Base-by-base conservation (phyloP, 2,329 filamentous ascomycete genomes). In the Phialophora chinensis region DNA sequence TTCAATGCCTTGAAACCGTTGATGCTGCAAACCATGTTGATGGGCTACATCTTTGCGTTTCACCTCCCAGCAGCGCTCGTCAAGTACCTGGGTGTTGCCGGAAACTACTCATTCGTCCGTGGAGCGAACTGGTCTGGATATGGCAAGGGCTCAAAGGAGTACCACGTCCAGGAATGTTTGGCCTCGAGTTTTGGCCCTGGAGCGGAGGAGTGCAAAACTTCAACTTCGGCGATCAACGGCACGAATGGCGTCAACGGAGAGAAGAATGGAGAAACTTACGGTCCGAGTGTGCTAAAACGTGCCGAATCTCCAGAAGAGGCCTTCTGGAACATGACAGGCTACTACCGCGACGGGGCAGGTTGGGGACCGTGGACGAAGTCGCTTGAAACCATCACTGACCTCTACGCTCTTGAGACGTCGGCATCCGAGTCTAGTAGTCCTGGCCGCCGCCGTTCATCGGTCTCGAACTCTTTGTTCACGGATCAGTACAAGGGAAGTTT, bases 31-130 rank as follows among this genome's bases (percentile, higher is more conserved):
- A 66, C 83, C 25, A 60, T 73, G 8, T 77, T 80, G 61, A 86
- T 84, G 1, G 82, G 82, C 65, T 88, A 88, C 70, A 79, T 87
- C 58, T 86, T 86, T 69, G 79, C 79, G 14, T 83, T 87, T 75
- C 79, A 83, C 50, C 75, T 87, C 2, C 85, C 84, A 2, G 73
- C 75, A 38, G 75, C 78, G 3, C 71, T 85, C 14, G 79, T 82
- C 57, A 76, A 73, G 55, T 80, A 77, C 69, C 74, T 82, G 58
- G 80, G 79, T n/a, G 77, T 73, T 0, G 80, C 84, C n/a, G 82
- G 84, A 7, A 83, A 86, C 67, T 79, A 76, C 65, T 81, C 80
- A 61, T 81, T 85, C 60, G 68, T 86, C 38, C 78, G 78, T 55
- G 55, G 75, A n/a, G 69, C 79, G 14, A 81, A 85, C 68, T 74